phyloP scores from a whole-genome alignment of 768 basidiomycete species.

The Lactarius evosmus region DNA sequence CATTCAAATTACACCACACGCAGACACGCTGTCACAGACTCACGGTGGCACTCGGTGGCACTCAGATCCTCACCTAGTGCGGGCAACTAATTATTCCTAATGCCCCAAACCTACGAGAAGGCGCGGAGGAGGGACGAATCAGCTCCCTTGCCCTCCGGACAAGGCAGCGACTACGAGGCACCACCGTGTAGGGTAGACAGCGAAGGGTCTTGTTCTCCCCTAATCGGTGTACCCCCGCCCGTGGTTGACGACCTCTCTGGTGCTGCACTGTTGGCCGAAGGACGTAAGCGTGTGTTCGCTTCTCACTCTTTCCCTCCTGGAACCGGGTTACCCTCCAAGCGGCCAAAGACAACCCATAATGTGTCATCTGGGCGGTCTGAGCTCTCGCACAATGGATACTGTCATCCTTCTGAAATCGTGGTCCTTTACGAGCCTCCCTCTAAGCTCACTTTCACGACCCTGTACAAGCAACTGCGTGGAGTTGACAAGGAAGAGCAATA shows the following conservation, averaged over 20 bases:
- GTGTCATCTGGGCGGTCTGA: neutral
- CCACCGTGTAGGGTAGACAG: constrained; percentile 19
- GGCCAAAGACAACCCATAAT: constrained; percentile 7
- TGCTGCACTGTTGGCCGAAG: constrained; percentile 22
- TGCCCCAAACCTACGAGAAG: constrained; percentile 52
- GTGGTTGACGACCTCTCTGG: constrained; percentile 21
- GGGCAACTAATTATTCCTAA: constrained; percentile 25
- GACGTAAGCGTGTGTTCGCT: constrained; percentile 15
- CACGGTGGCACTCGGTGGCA: neutral
- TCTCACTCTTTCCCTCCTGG: constrained; percentile 15
- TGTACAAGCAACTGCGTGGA: constrained; percentile 48
- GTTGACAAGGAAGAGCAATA: constrained; percentile 42
- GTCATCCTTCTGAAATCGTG: constrained; percentile 47
- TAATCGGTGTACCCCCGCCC: constrained; percentile 22
- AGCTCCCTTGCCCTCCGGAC: constrained; percentile 16
- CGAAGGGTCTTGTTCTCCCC: constrained; percentile 27
- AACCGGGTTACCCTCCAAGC: constrained; percentile 5
- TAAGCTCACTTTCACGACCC: constrained; percentile 38
- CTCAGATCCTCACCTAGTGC: neutral
- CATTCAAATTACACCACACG: neutral
- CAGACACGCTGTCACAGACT: neutral
- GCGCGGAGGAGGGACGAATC: constrained; percentile 41
- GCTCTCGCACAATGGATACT: constrained; percentile 2
- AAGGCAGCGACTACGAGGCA: constrained; percentile 23
- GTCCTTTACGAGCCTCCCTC: constrained; percentile 48